Evolutionary conservation across 2,329 filamentous ascomycete species (phyloP), one percentile per base, ranked within the genome.

Genomic region (Colletotrichum incanum): DNA sequence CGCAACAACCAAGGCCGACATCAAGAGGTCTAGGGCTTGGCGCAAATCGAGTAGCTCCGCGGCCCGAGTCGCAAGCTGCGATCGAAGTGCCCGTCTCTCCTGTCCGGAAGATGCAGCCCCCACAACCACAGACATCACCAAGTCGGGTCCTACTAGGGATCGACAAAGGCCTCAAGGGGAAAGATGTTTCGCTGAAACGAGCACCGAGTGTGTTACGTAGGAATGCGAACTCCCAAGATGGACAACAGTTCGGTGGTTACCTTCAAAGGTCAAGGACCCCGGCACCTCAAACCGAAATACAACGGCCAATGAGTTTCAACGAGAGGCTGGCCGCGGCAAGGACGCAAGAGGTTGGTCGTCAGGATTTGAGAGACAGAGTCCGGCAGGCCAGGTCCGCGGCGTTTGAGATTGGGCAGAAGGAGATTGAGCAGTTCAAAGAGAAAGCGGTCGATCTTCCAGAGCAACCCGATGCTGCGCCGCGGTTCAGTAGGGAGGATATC

Each of bases 141-240:
- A 93, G 93, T 65, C 88, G 95, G 72, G 89, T 96, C 18, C 82
- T 94, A 23, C 82, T 98, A 20, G 96, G 96, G 6, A 97, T 98
- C 73, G 95, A 98, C 82, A 97, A 97, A 80, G 95, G 94, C 1
- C 84, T 95, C 45, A 93, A 88, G 76, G 95, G 92, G 2, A 90
- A 90, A 71, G 94, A 98, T 77, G 87, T 98, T 41, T 98, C 95
- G 3, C 84, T 98, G 37, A 96, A 94, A 81, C 88, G 94, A 75
- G 91, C 94, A 3, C 86, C 91, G 2, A 87, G 84, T 69, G 78
- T 85, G n/a, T 23, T 72, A 39, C 84, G 82, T 66, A 85, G 79
- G 67, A 76, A 77, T 49, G 50, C 73, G 43, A 77, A 81, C 62
- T 26, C 74, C 18, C 77, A 78, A 49, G 78, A 79, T 50, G 75